Conservation (phyloP, 345 rosid species). For the Isatis tinctoria region DNA sequence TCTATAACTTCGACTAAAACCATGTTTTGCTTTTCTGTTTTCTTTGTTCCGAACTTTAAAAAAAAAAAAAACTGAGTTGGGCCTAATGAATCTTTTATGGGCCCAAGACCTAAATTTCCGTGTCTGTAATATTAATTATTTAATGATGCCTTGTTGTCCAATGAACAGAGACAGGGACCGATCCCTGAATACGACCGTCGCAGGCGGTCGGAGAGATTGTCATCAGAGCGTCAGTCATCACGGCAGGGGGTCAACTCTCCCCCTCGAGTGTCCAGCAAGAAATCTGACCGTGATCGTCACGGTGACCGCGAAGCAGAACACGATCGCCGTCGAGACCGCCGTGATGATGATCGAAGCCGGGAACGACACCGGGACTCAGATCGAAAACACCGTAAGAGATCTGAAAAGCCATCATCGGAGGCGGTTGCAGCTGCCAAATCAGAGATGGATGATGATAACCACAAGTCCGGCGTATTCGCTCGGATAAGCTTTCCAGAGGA, state of each 20-base stretch:
- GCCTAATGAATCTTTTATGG: neutral
- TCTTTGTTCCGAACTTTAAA: too few species aligned
- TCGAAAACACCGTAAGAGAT: conserved; percentile 18
- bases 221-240: conserved; percentile 13
- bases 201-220: conserved; percentile 12
- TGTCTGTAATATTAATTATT: neutral
- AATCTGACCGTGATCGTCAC: conserved; percentile 39
- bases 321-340: conserved; percentile 32
- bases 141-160: conserved; percentile 19
- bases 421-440: conserved; percentile 5
- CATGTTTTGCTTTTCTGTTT: too few species aligned
- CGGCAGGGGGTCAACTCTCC: conserved; percentile 41
- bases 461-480: conserved; percentile 67
- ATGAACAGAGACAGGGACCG: conserved; percentile 42
- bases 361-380: conserved; percentile 20
- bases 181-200: conserved; percentile 14
- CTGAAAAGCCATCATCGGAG: conserved; percentile 20
- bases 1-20: neutral
- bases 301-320: conserved; percentile 29
- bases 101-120: neutral
- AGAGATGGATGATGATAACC: conserved; percentile 32
- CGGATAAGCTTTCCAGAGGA: conserved; percentile 74
- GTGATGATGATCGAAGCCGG: neutral
- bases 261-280: conserved; percentile 52
- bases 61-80: neutral